Evolutionary conservation across 352 stramenopile species (phyloP).

Genomic region (Vaucheria bursata): DNA sequence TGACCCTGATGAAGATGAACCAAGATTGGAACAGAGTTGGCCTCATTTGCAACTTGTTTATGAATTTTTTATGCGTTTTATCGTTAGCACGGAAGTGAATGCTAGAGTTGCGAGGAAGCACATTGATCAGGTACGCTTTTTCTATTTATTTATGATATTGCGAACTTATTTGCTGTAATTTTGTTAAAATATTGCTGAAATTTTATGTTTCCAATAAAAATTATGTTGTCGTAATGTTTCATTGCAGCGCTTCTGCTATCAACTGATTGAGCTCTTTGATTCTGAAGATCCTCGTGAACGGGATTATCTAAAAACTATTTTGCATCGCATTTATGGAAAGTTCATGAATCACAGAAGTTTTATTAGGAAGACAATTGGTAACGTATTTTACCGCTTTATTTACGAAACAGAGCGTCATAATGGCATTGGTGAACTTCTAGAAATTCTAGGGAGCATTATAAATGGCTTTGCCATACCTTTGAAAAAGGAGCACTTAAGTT

Average conservation of each 20-base stretch:
- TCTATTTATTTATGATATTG: too few species aligned
- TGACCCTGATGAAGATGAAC: constrained; percentile 96
- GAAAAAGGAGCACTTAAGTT: constrained; percentile 89
- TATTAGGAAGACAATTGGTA: constrained; percentile 93
- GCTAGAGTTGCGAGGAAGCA: constrained; percentile 96
- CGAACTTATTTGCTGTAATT: too few species aligned
- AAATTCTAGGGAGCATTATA: constrained; percentile 98
- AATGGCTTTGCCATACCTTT: constrained; percentile 98
- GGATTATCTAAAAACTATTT: constrained; percentile 98
- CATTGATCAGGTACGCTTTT: constrained; percentile 73
- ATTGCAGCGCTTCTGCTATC: constrained; percentile 82
- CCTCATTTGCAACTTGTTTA: constrained; percentile 96
- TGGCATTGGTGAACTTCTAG: constrained; percentile 89
- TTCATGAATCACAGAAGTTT: constrained; percentile 97
- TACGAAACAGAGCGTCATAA: constrained; percentile 56
- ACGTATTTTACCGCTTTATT: constrained; percentile 84
- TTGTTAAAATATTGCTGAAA: too few species aligned
- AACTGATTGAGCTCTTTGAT: constrained; percentile 90
- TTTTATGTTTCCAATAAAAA: too few species aligned
- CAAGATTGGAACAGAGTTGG: constrained; percentile 89
- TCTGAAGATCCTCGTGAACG: constrained; percentile 90
- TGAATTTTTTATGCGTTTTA: constrained; percentile 97
- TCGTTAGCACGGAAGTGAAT: constrained; percentile 90
- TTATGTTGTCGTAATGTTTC: too few species aligned
- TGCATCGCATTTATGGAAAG: constrained; percentile 98